Conservation (phyloP, 805 yeast genomes). For the Metschnikowia similis region DNA sequence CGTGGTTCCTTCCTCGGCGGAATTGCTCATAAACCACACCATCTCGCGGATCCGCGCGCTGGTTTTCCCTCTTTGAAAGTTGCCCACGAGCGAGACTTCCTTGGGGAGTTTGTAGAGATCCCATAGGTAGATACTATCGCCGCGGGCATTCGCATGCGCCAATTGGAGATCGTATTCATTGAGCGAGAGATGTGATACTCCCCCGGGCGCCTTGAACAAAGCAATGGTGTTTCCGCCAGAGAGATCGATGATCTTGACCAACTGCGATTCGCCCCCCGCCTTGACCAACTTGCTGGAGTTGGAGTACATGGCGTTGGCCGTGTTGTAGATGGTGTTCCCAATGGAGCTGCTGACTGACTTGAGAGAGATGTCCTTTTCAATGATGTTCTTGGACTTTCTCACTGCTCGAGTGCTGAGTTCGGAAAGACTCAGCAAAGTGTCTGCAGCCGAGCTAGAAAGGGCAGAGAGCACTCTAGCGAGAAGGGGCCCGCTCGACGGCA, state of each 20-base stretch:
- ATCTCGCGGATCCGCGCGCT: slow-evolving; percentile 49
- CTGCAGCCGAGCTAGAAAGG: slow-evolving; percentile 51
- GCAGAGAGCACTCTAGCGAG: slow-evolving; percentile 45
- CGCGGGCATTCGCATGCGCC: slow-evolving; percentile 51
- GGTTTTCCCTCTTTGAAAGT: slow-evolving; percentile 60
- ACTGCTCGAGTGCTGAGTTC: slow-evolving; percentile 46
- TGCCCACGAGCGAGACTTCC: slow-evolving; percentile 52
- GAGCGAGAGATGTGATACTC: slow-evolving; percentile 54
- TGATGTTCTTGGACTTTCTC: slow-evolving; percentile 25
- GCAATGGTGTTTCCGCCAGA: slow-evolving; percentile 33
- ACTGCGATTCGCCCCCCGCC: slow-evolving; percentile 24
- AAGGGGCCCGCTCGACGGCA: slow-evolving; percentile 42
- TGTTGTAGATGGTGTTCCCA: slow-evolving; percentile 30
- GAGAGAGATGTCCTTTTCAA: slow-evolving; percentile 23
- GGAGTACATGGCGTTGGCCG: slow-evolving; percentile 27
- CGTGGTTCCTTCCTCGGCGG: slow-evolving; percentile 7
- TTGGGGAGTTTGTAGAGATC: slow-evolving; percentile 50
- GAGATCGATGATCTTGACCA: slow-evolving; percentile 47
- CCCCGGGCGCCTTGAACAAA: slow-evolving; percentile 56
- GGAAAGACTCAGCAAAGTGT: slow-evolving; percentile 44
- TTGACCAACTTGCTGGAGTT: slow-evolving; percentile 8
- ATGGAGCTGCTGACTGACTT: slow-evolving; percentile 30
- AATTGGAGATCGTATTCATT: slow-evolving; percentile 59
- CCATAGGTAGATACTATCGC: slow-evolving; percentile 63
- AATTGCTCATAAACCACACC: slow-evolving; percentile 48